Evolutionary conservation across 2,329 filamentous ascomycete species (phyloP), one percentile per base, ranked within the genome.

Genomic region (Pseudogymnoascus sp.): DNA sequence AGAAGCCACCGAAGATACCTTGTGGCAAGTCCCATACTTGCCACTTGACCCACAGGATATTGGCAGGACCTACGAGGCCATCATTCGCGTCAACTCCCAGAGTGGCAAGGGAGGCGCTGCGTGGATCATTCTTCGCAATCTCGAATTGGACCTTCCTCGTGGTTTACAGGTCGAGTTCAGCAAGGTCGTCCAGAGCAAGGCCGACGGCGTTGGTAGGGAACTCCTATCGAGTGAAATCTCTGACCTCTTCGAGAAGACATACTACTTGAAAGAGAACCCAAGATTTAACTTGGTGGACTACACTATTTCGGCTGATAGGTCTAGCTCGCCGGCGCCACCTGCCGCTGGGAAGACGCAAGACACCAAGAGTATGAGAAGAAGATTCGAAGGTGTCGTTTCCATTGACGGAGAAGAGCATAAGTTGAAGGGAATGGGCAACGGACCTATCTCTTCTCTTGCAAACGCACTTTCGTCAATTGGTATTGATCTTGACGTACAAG

Each of bases 21-120:
- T 77, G 40, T 97, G 93, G 93, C 79, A 89, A 68, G 82, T 97
- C 39, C 93, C 93, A 0, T 97, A 97, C 73, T 87, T 97, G 58
- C 93, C 93, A 10, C 83, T 97, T 69, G 93, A 97, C 71, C 93
- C 93, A 4, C 82, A 89, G 71, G 93, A 97, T 71, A 96, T 97
- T 66, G 93, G 93, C 59, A 87, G 93, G 63, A 97, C 87, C n/a
- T 97, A 97, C 82, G 92, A 97, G 77, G 93, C 93, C 63, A 89
- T 97, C 72, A 97, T 97, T 73, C 89, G 93, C 64, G 93, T 97
- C 82, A 99, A 97, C 80, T 96, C 90, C 15, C 93, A 97, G 74
- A 90, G 86, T 69, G 93, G 93, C 67, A 97, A 99, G 79, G 93
- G 93, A 65, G 94, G 94, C 69, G 87, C 90, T 64, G 92, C 93